A percentile compares a stretch with the other conserved stretches of the same genome.
These are phyloP conservation scores for Carallia brachiata DNA, from an alignment of 345 rosid genomes.

Conservation along the genomic window DNA sequence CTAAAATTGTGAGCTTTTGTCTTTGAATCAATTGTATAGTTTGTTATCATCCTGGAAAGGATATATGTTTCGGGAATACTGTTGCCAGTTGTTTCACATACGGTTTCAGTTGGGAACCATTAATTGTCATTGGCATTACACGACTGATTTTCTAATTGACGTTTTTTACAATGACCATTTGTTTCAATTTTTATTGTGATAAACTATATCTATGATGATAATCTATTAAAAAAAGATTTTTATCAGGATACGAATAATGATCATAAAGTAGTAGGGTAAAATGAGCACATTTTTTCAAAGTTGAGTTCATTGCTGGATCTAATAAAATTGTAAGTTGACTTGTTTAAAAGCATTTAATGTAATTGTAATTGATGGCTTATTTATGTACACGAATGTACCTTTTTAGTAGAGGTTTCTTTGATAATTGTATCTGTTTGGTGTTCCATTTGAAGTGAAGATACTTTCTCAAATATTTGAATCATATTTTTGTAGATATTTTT, in stretches of 20 bases:
- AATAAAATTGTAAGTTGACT: background rate
- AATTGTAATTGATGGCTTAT: too few species aligned
- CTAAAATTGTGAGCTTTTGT: background rate
- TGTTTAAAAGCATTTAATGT: background rate
- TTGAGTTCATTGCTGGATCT: too few species aligned
- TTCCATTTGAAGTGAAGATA: too few species aligned
- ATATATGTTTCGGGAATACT: background rate
- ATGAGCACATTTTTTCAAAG: background rate
- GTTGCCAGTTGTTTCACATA: background rate
- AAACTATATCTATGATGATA: too few species aligned
- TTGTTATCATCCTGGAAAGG: background rate
- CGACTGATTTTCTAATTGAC: background rate
- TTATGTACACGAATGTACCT: too few species aligned
- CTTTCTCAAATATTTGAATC: background rate
- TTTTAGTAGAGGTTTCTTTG: too few species aligned
- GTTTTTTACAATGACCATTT: too few species aligned
- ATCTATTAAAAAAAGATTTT: background rate
- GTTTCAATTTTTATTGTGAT: too few species aligned
- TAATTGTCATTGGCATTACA: background rate
- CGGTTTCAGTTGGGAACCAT: background rate
- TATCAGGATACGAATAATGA: background rate
- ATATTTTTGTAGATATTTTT: background rate
- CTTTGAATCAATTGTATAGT: background rate
- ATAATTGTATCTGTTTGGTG: too few species aligned
- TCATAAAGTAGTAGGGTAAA: background rate